phyloP scores from a whole-genome alignment of 257 asterid species.

The Pogostemon cablin region DNA sequence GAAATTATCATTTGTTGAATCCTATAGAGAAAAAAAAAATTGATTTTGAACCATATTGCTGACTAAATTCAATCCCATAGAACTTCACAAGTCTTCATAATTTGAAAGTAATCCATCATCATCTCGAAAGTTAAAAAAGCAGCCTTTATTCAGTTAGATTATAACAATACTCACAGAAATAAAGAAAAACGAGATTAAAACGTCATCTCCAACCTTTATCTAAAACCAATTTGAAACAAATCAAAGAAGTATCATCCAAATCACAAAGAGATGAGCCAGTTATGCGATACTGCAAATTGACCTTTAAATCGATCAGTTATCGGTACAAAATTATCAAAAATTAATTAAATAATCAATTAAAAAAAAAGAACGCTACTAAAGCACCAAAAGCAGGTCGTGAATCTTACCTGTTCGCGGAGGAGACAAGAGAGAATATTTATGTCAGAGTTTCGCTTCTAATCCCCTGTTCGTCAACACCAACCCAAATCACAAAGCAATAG shows the following conservation, averaged over 20 bases:
- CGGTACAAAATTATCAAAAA: not conserved
- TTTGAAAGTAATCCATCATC: not conserved
- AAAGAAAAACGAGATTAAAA: not conserved
- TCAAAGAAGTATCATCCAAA: not conserved
- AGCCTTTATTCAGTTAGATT: slow-evolving; percentile 5
- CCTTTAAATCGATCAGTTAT: not conserved
- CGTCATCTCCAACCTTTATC: not conserved
- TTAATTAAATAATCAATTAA: too few species aligned
- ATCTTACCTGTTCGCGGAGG: slow-evolving; percentile 61
- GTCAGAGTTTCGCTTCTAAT: slow-evolving; percentile 42
- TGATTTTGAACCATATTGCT: not conserved
- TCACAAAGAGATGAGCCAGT: not conserved
- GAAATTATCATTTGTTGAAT: not conserved
- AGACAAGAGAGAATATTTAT: slow-evolving; percentile 37
- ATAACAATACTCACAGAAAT: not conserved
- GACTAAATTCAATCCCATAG: not conserved
- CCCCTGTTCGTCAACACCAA: slow-evolving; percentile 41
- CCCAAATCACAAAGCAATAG: not conserved
- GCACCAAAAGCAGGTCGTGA: not conserved
- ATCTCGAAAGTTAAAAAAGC: not conserved
- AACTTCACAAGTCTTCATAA: not conserved
- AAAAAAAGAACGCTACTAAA: not conserved
- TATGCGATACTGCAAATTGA: not conserved
- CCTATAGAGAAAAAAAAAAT: not conserved
- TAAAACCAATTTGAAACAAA: slow-evolving; percentile 9